Percentiles rank a stretch among this genome's conserved stretches.
These are phyloP conservation scores for Chenopodium berlandieri DNA, from an alignment of 148 eudicot genomes.

Conservation along the genomic window DNA sequence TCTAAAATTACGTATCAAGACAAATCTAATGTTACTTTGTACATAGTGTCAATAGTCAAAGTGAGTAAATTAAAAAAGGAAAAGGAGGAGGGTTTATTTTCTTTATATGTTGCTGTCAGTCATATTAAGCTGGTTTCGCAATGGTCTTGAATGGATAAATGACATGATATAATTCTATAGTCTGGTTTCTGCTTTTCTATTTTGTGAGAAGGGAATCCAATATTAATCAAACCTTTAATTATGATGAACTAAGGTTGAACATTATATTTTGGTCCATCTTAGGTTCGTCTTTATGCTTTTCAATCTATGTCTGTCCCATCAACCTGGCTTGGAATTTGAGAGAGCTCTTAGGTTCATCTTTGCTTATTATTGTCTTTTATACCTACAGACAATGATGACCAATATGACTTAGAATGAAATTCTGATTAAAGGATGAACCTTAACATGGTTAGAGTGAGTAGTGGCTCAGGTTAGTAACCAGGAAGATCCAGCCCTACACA, in stretches of 20 bases:
- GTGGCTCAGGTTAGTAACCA: neutral
- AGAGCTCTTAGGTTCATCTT: neutral
- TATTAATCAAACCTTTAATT: neutral
- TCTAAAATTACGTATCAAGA: too few relatives aligned
- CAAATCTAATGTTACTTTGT: too few relatives aligned
- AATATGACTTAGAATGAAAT: neutral
- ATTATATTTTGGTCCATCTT: conserved; percentile 5
- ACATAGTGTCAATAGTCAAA: too few relatives aligned
- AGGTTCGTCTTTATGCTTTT: neutral
- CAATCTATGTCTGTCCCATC: neutral
- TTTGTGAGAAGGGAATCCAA: neutral
- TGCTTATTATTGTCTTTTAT: neutral
- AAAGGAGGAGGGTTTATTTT: neutral
- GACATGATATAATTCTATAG: neutral
- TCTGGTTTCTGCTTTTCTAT: neutral
- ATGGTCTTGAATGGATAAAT: neutral
- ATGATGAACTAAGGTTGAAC: neutral
- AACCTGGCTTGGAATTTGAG: neutral
- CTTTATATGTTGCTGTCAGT: neutral
- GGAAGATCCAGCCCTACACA: neutral
- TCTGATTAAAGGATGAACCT: neutral
- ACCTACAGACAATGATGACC: neutral
- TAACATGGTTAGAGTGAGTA: neutral
- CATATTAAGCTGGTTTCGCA: neutral
- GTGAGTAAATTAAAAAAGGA: too few relatives aligned